Percentiles rank a stretch among this genome's conserved stretches.
Conservation (phyloP, 2,329 filamentous ascomycete genomes). For the Geosmithia flava region DNA sequence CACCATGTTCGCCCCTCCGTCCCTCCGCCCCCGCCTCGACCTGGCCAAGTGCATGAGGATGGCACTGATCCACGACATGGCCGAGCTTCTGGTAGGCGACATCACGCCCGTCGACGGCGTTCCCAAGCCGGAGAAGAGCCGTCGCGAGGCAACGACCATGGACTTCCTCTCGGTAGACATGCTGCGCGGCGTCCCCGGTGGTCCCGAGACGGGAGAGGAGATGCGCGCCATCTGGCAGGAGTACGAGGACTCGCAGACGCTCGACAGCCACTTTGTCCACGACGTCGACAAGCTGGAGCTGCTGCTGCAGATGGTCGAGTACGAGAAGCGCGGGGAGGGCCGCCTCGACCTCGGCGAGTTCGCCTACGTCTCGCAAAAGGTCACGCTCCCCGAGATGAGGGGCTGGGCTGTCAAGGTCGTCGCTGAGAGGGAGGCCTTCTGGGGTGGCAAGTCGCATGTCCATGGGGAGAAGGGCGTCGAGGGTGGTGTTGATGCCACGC, state of each 20-base stretch:
- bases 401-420: constrained; percentile 69
- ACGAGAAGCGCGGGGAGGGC: constrained; percentile 61
- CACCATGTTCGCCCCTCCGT: constrained; percentile 76
- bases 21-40: constrained; percentile 61
- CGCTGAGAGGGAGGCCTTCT: constrained; percentile 62
- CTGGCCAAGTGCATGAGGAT: constrained; percentile 81
- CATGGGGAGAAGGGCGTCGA: constrained; percentile 29
- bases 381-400: constrained; percentile 66
- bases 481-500: constrained; percentile 22
- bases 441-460: constrained; percentile 40
- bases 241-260: constrained; percentile 78
- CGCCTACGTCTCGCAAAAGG: constrained; percentile 59
- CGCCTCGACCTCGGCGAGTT: constrained; percentile 77
- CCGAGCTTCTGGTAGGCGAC: constrained; percentile 86
- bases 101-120: constrained; percentile 90
- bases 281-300: constrained; percentile 97
- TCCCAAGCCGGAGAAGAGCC: constrained; percentile 74
- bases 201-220: constrained; percentile 47
- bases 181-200: constrained; percentile 64
- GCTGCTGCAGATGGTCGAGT: constrained; percentile 90
- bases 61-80: constrained; percentile 96
- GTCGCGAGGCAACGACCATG: constrained; percentile 82
- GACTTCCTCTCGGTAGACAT: constrained; percentile 69
- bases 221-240: constrained; percentile 82
- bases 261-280: constrained; percentile 83